Evolutionary conservation across 352 stramenopile species (phyloP), one percentile per base, ranked within the genome.

Genomic region (Halophytophthora polymorphica): DNA sequence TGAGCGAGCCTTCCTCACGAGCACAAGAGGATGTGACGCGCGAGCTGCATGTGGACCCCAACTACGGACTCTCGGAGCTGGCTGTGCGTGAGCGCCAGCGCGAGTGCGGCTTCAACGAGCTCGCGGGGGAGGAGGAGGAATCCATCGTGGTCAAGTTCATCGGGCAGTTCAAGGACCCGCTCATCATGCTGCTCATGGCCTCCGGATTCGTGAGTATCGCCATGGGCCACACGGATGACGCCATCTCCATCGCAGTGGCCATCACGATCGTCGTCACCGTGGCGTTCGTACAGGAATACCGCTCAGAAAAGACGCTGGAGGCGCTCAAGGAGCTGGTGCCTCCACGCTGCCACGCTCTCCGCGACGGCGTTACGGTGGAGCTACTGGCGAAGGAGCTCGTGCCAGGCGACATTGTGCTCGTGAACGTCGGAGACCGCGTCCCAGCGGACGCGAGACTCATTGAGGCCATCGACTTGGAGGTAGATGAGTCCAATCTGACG

Each of bases 211-310:
- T 98, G 44, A 98, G 90, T 33, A 64, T 98, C 11, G 49, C 86
- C 36, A 90, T 98, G 66, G 88, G 93, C 28, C 96, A 99, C 67
- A 90, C 81, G 11, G 89, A 98, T 44, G 96, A 99, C 67, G 96
- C 96, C 17, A 82, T 98, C 22, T 97, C 84, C 43, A 99, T 99
- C 58, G 84, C 79, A 11, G 83, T 98, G 23, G 96, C 96, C 28
- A 88, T 99, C 52, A 86, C 92, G 29, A 98, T 99, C 63, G 96
- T 99, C n/a, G 90, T 92, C 15, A 88, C 96, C 1, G 95, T 99
- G n/a, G 96, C 93, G 14, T 98, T 97, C 45, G 78, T 98, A 38
- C 83, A 93, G 52, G 81, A 93, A 48, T 93, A 93, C 56, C 81
- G 81, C 11, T 90, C 77, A 1, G 83, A 93, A 58, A 93, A 93